Evolutionary conservation across 2,329 filamentous ascomycete species (phyloP), one percentile per base, ranked within the genome.

Genomic region (Botrytis galanthina): DNA sequence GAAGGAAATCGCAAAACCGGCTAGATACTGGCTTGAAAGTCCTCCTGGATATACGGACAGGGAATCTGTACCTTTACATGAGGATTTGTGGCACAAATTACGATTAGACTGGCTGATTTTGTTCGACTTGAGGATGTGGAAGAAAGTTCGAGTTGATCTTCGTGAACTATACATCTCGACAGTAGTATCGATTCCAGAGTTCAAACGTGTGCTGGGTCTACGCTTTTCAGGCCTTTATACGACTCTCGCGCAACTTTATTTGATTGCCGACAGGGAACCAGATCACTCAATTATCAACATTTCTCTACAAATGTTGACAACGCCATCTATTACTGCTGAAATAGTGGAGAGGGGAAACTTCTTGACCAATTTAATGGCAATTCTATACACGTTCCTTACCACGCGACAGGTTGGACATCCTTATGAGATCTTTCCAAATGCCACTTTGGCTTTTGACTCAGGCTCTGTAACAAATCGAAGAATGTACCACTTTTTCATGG

Each of bases 241-340:
- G 2, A 93, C 93, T 3, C 85, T 99, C 66, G 95, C 96, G 8
- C 95, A 99, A 81, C 86, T 99, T 5, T 99, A 98, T 81, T 88
- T 99, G 44, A 96, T 99, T 76, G 95, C 95, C 22, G 96, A 99
- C 80, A 88, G 96, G 76, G 96, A 99, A 81, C 96, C 96, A 3
- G 96, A 99, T 80, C 95, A 98, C 82, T 98, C 95, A 18, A 98
- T 99, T 80, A 97, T 99, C 85, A 98, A 98, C 80, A 89, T 99
- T 54, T 98, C 95, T 7, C 85, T 98, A 44, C 96, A 99, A 81
- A 97, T 99, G 89, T 86, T 99, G 75, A 99, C 96, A 0, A 98
- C 96, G 0, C 95, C 96, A 2, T 97, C 95, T 0, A 98, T 99
- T 77, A 98, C 95, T 0, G 93, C 94, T 62, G 97, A 99, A 83